Evolutionary conservation across 2,329 filamentous ascomycete species (phyloP).

Genomic region (Colletotrichum somersetense): DNA sequence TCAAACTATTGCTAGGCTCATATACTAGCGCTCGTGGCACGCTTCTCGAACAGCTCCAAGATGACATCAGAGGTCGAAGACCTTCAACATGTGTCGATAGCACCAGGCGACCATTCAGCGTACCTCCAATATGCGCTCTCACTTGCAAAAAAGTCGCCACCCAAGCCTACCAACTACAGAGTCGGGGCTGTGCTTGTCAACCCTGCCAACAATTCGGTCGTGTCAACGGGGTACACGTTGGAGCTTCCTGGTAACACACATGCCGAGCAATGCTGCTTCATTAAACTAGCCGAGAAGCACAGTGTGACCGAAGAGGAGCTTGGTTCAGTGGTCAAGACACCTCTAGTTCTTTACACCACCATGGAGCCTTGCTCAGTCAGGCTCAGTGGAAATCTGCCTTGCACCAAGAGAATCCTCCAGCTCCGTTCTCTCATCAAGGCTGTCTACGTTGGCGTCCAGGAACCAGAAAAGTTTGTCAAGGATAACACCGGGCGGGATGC

Average conservation of each 20-base stretch:
- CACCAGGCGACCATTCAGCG: slow-evolving; percentile 58
- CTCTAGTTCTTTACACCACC: slow-evolving; percentile 84
- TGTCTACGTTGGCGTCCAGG: slow-evolving; percentile 89
- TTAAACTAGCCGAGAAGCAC: slow-evolving; percentile 73
- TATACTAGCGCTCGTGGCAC: neutral
- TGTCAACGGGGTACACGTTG: slow-evolving; percentile 89
- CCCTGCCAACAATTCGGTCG: slow-evolving; percentile 66
- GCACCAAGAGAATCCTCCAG: slow-evolving; percentile 82
- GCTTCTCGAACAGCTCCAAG: neutral
- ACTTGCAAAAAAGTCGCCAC: slow-evolving; percentile 83
- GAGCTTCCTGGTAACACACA: slow-evolving; percentile 95
- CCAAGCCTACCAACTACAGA: slow-evolving; percentile 91
- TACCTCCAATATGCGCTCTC: slow-evolving; percentile 79
- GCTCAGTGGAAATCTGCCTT: slow-evolving; percentile 80
- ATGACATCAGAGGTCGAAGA: slow-evolving; percentile 36
- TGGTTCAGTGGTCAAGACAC: slow-evolving; percentile 61
- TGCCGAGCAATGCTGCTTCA: slow-evolving; percentile 91
- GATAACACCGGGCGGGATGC: slow-evolving; percentile 80
- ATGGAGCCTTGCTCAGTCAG: slow-evolving; percentile 87
- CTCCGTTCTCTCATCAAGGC: slow-evolving; percentile 73
- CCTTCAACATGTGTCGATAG: slow-evolving; percentile 43
- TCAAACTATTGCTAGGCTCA: too few relatives aligned
- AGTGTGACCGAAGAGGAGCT: slow-evolving; percentile 67
- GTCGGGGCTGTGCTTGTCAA: slow-evolving; percentile 91
- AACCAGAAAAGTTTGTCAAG: slow-evolving; percentile 91